Percentiles rank a stretch among this genome's conserved stretches.
phyloP scores from a whole-genome alignment of 23 red algal species.

The Gracilariopsis chorda region DNA sequence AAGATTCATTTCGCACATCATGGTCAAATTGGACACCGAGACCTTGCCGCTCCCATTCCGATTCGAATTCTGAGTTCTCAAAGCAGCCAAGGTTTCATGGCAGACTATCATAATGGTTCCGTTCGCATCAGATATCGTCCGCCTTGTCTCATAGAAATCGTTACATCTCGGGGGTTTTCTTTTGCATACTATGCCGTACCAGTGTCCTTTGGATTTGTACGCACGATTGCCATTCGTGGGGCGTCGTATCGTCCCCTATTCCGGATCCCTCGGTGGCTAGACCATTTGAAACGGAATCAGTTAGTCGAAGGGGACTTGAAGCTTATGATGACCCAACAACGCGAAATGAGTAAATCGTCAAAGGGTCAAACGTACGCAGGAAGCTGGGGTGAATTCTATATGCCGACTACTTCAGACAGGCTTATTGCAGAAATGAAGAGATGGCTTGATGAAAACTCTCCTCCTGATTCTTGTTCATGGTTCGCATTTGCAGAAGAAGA shows the following conservation, averaged over 20 bases:
- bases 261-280: constrained; percentile 5
- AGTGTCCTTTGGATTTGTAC: background rate
- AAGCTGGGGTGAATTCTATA: constrained; percentile 14
- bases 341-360: background rate
- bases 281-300: constrained; percentile 47
- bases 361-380: background rate
- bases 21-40: constrained; percentile 30
- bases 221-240: constrained; percentile 34
- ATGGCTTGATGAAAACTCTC: constrained; percentile 37
- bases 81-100: constrained; percentile 7
- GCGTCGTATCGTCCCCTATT: background rate
- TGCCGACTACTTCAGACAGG: constrained; percentile 38
- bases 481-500: background rate
- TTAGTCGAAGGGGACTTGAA: constrained; percentile 41
- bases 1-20: constrained; percentile 66
- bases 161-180: constrained; percentile 11
- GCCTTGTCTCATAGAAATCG: constrained; percentile 51
- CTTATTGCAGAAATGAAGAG: constrained; percentile 39
- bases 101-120: constrained; percentile 48
- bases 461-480: background rate
- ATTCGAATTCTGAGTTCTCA: constrained; percentile 24
- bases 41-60: constrained; percentile 30
- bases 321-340: constrained; percentile 26
- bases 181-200: constrained; percentile 65
- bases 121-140: constrained; percentile 23